Evolutionary conservation across 2,329 filamentous ascomycete species (phyloP).

Genomic region (Fusarium tjaetaba): DNA sequence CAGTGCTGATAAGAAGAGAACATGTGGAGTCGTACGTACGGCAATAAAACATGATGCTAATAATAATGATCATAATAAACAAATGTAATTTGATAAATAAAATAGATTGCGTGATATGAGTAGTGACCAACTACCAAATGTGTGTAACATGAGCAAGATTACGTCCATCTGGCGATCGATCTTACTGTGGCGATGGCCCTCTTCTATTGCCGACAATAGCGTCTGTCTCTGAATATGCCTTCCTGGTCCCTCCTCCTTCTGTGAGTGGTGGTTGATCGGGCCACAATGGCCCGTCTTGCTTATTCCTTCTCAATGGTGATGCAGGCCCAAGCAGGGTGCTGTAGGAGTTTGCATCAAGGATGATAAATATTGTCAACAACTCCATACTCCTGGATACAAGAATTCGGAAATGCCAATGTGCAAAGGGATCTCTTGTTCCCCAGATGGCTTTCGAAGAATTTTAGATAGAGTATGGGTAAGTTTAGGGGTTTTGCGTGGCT

Average conservation of each 20-base stretch:
- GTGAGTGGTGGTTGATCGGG: slow-evolving; percentile 18
- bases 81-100: slow-evolving; percentile 24
- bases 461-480: neutral
- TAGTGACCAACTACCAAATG: slow-evolving; percentile 23
- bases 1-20: neutral
- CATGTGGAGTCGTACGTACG: neutral
- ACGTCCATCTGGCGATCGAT: slow-evolving; percentile 18
- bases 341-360: slow-evolving; percentile 26
- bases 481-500: slow-evolving; percentile 19
- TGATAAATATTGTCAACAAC: slow-evolving; percentile 20
- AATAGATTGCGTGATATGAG: slow-evolving; percentile 27
- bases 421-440: slow-evolving; percentile 9
- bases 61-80: neutral
- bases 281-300: neutral
- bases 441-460: slow-evolving; percentile 12
- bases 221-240: slow-evolving; percentile 11
- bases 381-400: slow-evolving; percentile 38
- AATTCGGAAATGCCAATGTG: slow-evolving; percentile 34
- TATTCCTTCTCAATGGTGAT: slow-evolving; percentile 12
- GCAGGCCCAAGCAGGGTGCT: slow-evolving; percentile 20
- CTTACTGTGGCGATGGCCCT: slow-evolving; percentile 16
- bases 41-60: neutral
- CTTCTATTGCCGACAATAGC: slow-evolving; percentile 26
- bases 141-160: slow-evolving; percentile 20
- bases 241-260: slow-evolving; percentile 19